Evolutionary conservation across 108 stramenopile genomes (phyloP).

Genomic region (Heterococcus sp.): DNA sequence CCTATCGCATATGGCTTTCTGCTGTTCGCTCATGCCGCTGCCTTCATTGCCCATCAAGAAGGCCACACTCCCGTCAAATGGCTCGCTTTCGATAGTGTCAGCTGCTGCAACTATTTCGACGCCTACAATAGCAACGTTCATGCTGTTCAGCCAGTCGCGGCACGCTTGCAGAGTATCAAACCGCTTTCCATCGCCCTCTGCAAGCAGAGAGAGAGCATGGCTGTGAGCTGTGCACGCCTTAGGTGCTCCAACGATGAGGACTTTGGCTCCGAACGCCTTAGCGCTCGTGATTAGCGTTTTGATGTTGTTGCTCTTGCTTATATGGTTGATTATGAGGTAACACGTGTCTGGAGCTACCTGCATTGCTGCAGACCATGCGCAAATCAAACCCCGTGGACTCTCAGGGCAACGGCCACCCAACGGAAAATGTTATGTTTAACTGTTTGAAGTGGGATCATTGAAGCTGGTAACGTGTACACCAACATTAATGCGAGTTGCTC

Average conservation of each 20-base stretch:
- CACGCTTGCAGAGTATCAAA: conserved; percentile 14
- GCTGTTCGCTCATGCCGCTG: conserved; percentile 38
- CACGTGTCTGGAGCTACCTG: no score
- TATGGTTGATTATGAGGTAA: conserved; percentile 45
- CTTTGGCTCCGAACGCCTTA: conserved; percentile 44
- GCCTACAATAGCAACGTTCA: conserved; percentile 10
- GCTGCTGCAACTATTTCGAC: conserved; percentile 41
- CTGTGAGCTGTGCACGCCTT: conserved; percentile 3
- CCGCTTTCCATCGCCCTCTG: neutral
- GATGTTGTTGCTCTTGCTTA: conserved; percentile 47
- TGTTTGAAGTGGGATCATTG: no score
- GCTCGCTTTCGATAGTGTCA: conserved; percentile 30
- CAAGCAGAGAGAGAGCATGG: neutral
- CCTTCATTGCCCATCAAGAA: conserved; percentile 47
- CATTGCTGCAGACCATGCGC: no score
- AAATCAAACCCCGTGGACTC: no score
- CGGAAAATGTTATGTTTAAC: no score
- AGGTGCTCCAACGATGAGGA: conserved; percentile 30
- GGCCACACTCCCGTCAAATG: conserved; percentile 20
- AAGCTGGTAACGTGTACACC: no score
- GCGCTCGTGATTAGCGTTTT: conserved; percentile 36
- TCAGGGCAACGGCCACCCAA: no score
- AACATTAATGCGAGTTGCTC: no score
- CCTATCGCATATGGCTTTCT: conserved; percentile 24
- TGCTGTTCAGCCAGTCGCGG: conserved; percentile 22